Percentiles rank a stretch among this genome's conserved stretches.
Conservation (phyloP, 139 green algal genomes). For the Tetraselmis striata region DNA sequence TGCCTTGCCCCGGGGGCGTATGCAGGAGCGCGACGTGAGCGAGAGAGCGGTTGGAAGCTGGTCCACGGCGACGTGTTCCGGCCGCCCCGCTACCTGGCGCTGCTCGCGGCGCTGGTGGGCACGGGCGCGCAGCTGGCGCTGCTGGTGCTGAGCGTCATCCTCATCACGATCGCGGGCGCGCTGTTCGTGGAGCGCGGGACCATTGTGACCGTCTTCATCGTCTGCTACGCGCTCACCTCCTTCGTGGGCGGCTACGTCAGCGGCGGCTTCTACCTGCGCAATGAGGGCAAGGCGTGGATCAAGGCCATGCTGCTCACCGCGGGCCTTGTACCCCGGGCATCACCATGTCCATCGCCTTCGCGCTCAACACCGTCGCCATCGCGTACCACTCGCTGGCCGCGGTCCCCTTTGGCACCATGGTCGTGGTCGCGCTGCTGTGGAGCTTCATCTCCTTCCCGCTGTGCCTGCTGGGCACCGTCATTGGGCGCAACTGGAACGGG, state of each 20-base stretch:
- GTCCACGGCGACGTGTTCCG: constrained; percentile 97
- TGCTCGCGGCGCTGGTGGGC: constrained; percentile 71
- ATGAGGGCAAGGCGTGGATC: constrained; percentile 88
- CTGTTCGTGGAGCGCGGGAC: constrained; percentile 72
- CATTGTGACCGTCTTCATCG: constrained; percentile 91
- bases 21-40: constrained; percentile 37
- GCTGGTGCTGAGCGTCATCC: constrained; percentile 74
- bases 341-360: constrained; percentile 78
- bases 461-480: constrained; percentile 77
- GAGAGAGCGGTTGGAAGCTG: constrained; percentile 98
- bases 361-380: constrained; percentile 94
- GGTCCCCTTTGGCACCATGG: constrained; percentile 89
- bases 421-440: constrained; percentile 83
- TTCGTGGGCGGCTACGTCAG: constrained; percentile 77
- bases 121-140: constrained; percentile 82
- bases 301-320: constrained; percentile 85
- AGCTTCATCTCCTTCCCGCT: constrained; percentile 90
- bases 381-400: constrained; percentile 83
- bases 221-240: constrained; percentile 86
- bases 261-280: constrained; percentile 76
- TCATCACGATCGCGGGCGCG: constrained; percentile 82
- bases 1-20: no score
- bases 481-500: constrained; percentile 49
- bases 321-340: constrained; percentile 58
- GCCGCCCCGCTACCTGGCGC: constrained; percentile 56